Evolutionary conservation across 1,139 yeast genomes (phyloP).

Genomic region (Suhomyces maxii): DNA sequence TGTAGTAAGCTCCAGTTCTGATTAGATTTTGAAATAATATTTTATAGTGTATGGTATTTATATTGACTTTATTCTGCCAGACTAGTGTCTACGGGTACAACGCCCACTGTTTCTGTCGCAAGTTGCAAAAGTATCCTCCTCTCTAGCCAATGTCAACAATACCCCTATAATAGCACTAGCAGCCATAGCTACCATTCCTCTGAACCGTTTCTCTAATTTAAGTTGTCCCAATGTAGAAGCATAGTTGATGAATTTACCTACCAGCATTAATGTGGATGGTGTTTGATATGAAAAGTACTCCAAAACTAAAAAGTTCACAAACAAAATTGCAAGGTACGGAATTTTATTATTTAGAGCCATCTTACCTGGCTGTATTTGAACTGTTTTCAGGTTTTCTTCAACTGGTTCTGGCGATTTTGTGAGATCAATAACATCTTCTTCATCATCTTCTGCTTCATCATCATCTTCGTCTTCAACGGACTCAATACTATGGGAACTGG

Average conservation of each 20-base stretch:
- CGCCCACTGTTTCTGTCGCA: too few species aligned
- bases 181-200: neutral
- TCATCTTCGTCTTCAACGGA: constrained; percentile 1
- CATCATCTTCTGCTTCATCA: constrained; percentile 1
- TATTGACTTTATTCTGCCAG: too few species aligned
- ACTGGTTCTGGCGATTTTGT: neutral
- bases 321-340: neutral
- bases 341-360: too few species aligned
- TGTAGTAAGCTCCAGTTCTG: too few species aligned
- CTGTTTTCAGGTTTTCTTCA: neutral
- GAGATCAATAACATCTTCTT: neutral
- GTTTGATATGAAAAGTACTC: neutral
- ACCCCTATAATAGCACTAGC: neutral
- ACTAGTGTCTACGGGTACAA: too few species aligned
- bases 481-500: neutral
- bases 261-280: neutral
- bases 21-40: too few species aligned
- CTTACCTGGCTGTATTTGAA: neutral
- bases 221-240: neutral
- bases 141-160: neutral
- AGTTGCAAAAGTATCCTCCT: too few species aligned
- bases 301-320: neutral
- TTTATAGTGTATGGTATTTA: too few species aligned
- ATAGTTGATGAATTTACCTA: neutral
- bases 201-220: neutral